phyloP scores from a whole-genome alignment of 1,139 yeast species.

The Saccharomyces hybrid region DNA sequence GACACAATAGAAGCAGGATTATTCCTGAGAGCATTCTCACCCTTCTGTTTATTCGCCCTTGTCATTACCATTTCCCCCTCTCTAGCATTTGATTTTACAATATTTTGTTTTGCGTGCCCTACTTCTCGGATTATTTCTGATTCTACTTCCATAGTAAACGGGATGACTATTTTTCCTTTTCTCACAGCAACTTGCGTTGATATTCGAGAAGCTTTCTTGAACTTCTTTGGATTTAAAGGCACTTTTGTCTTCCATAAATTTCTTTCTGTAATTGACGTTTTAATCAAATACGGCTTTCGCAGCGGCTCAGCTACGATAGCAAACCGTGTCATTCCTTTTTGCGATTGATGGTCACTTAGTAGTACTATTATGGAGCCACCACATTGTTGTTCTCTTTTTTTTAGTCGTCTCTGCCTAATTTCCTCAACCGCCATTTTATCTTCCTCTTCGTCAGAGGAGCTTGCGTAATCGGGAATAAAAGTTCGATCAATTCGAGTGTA shows the following conservation, averaged over 20 bases:
- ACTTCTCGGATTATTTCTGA: background rate
- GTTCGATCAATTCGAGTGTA: slow-evolving; percentile 20
- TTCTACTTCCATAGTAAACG: slow-evolving; percentile 9
- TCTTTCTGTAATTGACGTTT: slow-evolving; percentile 18
- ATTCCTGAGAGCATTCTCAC: background rate
- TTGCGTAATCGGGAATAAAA: slow-evolving; percentile 18
- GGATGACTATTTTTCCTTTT: slow-evolving; percentile 9
- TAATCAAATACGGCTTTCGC: slow-evolving; percentile 23
- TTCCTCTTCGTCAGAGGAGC: slow-evolving; percentile 31
- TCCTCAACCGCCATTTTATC: slow-evolving; percentile 14
- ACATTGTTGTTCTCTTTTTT: slow-evolving; percentile 14
- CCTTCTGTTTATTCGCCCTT: background rate
- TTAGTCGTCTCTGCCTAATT: slow-evolving; percentile 15
- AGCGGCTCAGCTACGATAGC: slow-evolving; percentile 30
- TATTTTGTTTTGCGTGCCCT: background rate
- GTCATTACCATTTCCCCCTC: background rate
- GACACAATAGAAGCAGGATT: background rate
- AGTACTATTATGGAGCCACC: slow-evolving; percentile 24
- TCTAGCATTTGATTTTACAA: background rate
- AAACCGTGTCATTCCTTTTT: slow-evolving; percentile 9
- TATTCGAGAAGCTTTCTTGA: slow-evolving; percentile 12
- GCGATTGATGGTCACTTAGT: slow-evolving; percentile 7
- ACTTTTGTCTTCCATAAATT: slow-evolving; percentile 11
- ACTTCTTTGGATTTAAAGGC: slow-evolving; percentile 7
- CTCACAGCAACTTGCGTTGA: slow-evolving; percentile 18